These are phyloP conservation scores for Naganishia randhawae DNA, from an alignment of 768 basidiomycete species.

Conservation along the genomic window DNA sequence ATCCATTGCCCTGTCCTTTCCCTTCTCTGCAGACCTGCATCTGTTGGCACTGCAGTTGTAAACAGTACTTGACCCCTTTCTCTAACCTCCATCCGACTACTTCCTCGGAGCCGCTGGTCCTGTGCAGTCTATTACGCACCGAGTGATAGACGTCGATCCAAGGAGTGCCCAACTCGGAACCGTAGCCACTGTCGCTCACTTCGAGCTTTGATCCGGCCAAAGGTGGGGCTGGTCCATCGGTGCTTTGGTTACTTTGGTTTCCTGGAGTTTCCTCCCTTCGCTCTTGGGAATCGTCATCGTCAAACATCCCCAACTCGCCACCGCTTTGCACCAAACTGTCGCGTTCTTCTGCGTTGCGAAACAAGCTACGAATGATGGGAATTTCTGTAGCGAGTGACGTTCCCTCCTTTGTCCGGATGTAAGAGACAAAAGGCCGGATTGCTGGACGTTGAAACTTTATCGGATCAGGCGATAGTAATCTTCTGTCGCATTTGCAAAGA, in stretches of 20 bases:
- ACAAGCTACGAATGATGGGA: slow-evolving; percentile 63
- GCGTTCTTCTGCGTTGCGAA: slow-evolving; percentile 62
- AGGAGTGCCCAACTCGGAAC: neutral
- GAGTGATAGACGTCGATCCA: neutral
- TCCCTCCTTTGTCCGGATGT: slow-evolving; percentile 71
- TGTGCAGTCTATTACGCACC: neutral
- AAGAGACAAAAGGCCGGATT: slow-evolving; percentile 65
- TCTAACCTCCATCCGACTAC: neutral
- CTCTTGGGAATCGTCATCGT: slow-evolving; percentile 12
- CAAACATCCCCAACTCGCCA: slow-evolving; percentile 26
- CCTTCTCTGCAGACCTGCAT: neutral
- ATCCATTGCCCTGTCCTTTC: neutral
- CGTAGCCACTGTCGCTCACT: slow-evolving; percentile 13
- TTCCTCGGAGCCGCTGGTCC: neutral
- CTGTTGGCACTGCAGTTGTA: slow-evolving; percentile 16
- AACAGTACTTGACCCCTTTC: slow-evolving; percentile 23
- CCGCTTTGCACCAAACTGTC: slow-evolving; percentile 68
- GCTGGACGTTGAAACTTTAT: neutral
- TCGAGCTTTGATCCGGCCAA: neutral
- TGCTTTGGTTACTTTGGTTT: neutral
- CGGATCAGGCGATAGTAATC: neutral
- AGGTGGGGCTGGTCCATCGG: neutral
- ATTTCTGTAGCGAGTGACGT: slow-evolving; percentile 73
- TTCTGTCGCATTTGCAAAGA: neutral
- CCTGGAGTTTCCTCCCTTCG: neutral